Base-by-base conservation (phyloP, 2,329 filamentous ascomycete species). In the Fusarium subglutinans region DNA sequence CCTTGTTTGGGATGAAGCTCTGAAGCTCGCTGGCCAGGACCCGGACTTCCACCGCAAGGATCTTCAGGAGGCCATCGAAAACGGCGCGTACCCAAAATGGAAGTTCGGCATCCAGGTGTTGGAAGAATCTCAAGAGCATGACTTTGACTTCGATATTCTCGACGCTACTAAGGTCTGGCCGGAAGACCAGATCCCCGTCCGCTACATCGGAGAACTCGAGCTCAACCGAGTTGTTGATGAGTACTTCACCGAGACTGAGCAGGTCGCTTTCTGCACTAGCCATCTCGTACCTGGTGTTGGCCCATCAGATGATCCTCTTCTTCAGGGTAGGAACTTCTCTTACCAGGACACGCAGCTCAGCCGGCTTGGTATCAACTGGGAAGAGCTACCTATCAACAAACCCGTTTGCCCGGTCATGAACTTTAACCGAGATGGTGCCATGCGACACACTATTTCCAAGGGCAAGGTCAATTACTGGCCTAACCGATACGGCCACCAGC, bases 161-260 rank as follows among this genome's bases (percentile, higher is more conserved):
- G 94, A 97, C 75, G 91, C 94, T 2, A 97, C 94, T 43, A 96
- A 97, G 84, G 82, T 96, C 33, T 96, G 94, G 93, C 94, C 94
- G 0, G 93, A 96, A 79, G 92, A 96, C 18, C 82, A 91, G 0
- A 85, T 95, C 1, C 94, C 94, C 0, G 87, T 96, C 26, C 88
- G 92, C 13, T 94, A 94, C 79, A 93, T 97, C 63, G 94, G 93
- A 44, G 90, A 95, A 81, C 80, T 97, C 2, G 91, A 95, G 79
- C 87, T 97, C 11, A 95, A 96, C 85, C 88, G 89, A 61, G 96
- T 94, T 68, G 86, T 93, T 4, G 93, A 96, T 72, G 93, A 97
- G 79, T 96, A 89, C 84, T 96, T 96, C 83, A 86, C 93, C 1
- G 89, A 96, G 81, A 94, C 91, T 0, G 94, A 97, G 84, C 94